These are phyloP conservation scores for Alisma plantagoaquatica DNA, from an alignment of 106 monocot genomes.

Conservation along the genomic window DNA sequence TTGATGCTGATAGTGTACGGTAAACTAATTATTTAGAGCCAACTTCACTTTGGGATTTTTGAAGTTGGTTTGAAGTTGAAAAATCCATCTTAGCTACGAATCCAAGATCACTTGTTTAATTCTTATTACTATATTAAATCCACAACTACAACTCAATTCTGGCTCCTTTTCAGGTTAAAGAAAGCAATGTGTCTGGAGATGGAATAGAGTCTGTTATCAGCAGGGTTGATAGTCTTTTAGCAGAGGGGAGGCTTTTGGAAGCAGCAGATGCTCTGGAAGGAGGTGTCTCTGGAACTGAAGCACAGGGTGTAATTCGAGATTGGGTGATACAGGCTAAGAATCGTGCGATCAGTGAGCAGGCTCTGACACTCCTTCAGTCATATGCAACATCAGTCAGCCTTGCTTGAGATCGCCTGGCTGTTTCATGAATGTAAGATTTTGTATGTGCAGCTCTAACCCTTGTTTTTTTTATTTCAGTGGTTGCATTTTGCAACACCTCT, in stretches of 20 bases:
- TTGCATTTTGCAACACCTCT: too few species aligned
- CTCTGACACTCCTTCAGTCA: constrained; percentile 61
- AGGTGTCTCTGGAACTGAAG: constrained; percentile 56
- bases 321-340: constrained; percentile 57
- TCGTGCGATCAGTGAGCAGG: constrained; percentile 72
- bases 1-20: too few species aligned
- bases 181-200: constrained; percentile 29
- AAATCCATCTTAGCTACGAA: too few species aligned
- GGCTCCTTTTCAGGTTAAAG: constrained; percentile 63
- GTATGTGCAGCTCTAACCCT: too few species aligned
- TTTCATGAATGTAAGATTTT: too few species aligned
- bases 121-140: too few species aligned
- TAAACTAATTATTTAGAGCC: too few species aligned
- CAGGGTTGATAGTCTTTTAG: constrained; percentile 44
- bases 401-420: not conserved
- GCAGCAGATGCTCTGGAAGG: constrained; percentile 63
- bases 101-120: too few species aligned
- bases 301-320: constrained; percentile 30
- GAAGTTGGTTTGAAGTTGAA: too few species aligned
- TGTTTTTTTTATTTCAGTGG: too few species aligned
- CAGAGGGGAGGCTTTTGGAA: constrained; percentile 43
- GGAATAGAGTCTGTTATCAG: constrained; percentile 61
- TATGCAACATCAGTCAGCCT: constrained; percentile 46
- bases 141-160: too few species aligned
- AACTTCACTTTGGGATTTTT: too few species aligned